These are phyloP conservation scores for Globisporangium nodosum DNA, from an alignment of 352 stramenopile genomes.

Conservation along the genomic window DNA sequence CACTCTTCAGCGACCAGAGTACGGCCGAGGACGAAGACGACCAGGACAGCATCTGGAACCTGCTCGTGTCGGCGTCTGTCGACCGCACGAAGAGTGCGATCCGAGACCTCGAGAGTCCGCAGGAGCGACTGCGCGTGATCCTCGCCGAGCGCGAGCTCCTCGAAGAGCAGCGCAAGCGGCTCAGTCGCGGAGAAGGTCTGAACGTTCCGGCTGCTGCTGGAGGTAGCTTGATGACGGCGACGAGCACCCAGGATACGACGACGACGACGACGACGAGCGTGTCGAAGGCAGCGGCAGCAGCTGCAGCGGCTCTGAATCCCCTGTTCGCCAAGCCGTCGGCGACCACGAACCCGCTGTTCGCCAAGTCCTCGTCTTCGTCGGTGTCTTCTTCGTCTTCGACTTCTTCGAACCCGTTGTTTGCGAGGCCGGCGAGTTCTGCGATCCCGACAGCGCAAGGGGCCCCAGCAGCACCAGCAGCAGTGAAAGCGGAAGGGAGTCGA, in stretches of 20 bases:
- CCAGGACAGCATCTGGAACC: constrained; percentile 66
- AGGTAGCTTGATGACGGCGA: background rate
- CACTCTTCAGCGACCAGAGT: constrained; percentile 47
- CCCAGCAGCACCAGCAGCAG: constrained; percentile 1
- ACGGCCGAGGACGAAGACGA: constrained; percentile 38
- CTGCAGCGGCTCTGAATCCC: background rate
- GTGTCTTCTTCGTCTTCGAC: background rate
- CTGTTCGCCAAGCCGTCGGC: constrained; percentile 3
- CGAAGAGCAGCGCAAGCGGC: constrained; percentile 50
- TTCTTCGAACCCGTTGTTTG: constrained; percentile 20
- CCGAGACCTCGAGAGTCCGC: constrained; percentile 26
- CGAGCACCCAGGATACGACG: background rate
- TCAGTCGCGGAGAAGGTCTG: constrained; percentile 11
- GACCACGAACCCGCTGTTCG: constrained; percentile 4
- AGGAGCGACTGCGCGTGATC: constrained; percentile 56
- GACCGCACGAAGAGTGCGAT: constrained; percentile 57
- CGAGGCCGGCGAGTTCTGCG: background rate
- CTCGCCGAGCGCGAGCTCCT: constrained; percentile 56
- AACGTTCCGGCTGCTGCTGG: constrained; percentile 9
- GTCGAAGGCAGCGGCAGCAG: background rate
- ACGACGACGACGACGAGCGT: background rate
- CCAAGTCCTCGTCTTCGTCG: background rate
- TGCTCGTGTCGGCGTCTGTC: constrained; percentile 63
- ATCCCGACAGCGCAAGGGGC: background rate
- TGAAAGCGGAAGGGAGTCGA: background rate